Evolutionary conservation across 2,329 filamentous ascomycete species (phyloP).

Genomic region (Pseudonectria foliicola): DNA sequence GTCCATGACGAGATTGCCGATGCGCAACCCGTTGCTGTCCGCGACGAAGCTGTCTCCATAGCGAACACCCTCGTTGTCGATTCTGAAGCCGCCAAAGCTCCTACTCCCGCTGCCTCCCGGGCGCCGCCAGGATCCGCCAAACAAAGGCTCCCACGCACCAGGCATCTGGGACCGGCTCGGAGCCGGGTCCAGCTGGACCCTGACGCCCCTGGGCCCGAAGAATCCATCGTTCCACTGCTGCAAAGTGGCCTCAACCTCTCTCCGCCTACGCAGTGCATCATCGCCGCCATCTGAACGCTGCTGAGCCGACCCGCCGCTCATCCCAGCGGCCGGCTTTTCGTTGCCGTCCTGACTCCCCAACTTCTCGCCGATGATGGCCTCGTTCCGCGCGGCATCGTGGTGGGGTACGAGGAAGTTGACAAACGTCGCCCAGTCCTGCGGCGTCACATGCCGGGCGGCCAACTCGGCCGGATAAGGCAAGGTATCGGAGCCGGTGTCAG

Average conservation of each 20-base stretch:
- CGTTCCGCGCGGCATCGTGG: conserved; percentile 37
- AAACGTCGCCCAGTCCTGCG: conserved; percentile 54
- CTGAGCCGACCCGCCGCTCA: conserved; percentile 3
- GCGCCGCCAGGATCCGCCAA: conserved; percentile 14
- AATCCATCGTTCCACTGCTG: conserved; percentile 52
- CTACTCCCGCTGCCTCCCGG: conserved; percentile 8
- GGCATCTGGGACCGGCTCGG: conserved; percentile 17
- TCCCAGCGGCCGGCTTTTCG: conserved; percentile 15
- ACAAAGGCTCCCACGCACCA: conserved; percentile 16
- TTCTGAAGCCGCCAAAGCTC: conserved; percentile 27
- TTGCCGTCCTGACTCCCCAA: conserved; percentile 32
- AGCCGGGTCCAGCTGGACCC: conserved; percentile 27
- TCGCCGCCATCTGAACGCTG: conserved; percentile 7
- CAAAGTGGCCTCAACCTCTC: conserved; percentile 34
- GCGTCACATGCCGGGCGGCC: conserved; percentile 36
- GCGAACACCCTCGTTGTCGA: conserved; percentile 37
- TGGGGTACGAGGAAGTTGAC: conserved; percentile 48
- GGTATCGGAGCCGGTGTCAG: conserved; percentile 32
- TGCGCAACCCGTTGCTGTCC: conserved; percentile 38
- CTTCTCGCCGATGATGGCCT: conserved; percentile 43
- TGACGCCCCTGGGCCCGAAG: conserved; percentile 44
- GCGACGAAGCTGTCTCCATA: conserved; percentile 37
- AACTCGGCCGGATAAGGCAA: conserved; percentile 36
- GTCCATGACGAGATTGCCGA: conserved; percentile 38
- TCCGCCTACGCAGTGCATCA: conserved; percentile 17